Base-by-base conservation (phyloP, 2,329 filamentous ascomycete genomes). In the Ambrosiella cleistominuta region DNA sequence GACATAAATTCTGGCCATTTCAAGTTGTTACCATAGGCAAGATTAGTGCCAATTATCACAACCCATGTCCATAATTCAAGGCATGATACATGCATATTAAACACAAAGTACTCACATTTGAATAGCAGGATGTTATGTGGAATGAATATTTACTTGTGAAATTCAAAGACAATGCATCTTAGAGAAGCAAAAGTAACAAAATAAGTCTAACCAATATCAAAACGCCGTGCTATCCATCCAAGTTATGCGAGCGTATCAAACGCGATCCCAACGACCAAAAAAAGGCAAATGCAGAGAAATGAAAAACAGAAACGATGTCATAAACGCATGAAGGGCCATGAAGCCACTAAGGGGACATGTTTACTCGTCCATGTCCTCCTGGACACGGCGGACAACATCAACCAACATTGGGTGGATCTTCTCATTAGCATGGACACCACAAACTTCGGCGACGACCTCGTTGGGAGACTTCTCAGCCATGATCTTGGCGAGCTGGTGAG, bases 341-440 rank as follows among this genome's bases (percentile, higher is more conserved):
- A 15, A 12, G 27, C n/a, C 15, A 12, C 42, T 13, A 37, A 15
- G n/a, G 36, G 12, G 15, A 54, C 36, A 13, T 39, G 50, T 17
- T 57, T 57, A 62, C 40, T 61, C 63, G 60, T 64, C 69, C 64
- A 58, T 59, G 64, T 81, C 78, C n/a, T 73, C 76, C 72, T 96
- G 88, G 37, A 97, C 90, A 69, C 84, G 86, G 73, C 85, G 79
- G 60, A 97, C 89, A 60, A 91, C 75, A 66, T 85, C 76, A 52
- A 89, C 78, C 39, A 96, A 79, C 66, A 82, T 78, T 60, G 79
- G 72, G 72, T 83, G 95, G 59, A 97, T 78, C 67, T 87, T 85
- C 68, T 97, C 87, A 27, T 70, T 74, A 61, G 81, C 72, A 65
- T 88, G 81, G 59, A 98, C 76, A 45, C 89, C 89, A 64, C 87